phyloP scores from a whole-genome alignment of 768 basidiomycete genomes.

The Gloeostereum incarnatum region DNA sequence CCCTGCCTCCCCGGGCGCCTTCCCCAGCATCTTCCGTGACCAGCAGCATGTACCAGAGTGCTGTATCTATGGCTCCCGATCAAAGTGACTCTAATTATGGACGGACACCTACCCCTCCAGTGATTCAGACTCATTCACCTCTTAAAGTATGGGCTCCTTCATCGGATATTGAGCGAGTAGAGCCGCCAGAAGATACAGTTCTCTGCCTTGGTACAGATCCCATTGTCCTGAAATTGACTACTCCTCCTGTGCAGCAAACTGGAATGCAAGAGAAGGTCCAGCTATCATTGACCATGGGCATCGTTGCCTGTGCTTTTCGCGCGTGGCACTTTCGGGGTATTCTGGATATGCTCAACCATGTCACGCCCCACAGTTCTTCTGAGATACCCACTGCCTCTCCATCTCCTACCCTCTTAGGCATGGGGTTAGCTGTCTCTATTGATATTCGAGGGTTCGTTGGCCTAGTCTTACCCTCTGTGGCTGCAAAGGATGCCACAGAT shows the following conservation, averaged over 20 bases:
- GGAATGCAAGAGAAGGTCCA: conserved; percentile 21
- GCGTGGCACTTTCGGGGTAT: conserved; percentile 49
- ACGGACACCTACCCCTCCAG: not conserved
- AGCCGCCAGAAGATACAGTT: conserved; percentile 31
- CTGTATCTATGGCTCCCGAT: conserved; percentile 30
- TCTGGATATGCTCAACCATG: conserved; percentile 27
- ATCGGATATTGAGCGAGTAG: conserved; percentile 3
- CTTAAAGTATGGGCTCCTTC: conserved; percentile 6
- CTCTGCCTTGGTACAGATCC: conserved; percentile 58
- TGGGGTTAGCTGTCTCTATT: conserved; percentile 23
- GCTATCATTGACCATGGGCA: conserved; percentile 34
- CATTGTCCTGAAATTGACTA: conserved; percentile 44
- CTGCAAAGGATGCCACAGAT: conserved; percentile 7
- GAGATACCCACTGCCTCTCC: conserved; percentile 9
- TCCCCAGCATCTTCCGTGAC: conserved; percentile 39
- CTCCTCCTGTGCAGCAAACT: conserved; percentile 21
- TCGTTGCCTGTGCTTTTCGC: conserved; percentile 44
- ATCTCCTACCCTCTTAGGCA: conserved; percentile 11
- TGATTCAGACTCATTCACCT: not conserved
- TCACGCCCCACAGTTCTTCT: conserved; percentile 14
- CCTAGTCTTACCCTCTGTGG: conserved; percentile 30
- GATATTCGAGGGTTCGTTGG: conserved; percentile 36
- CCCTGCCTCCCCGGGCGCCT: conserved; percentile 37
- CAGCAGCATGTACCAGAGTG: conserved; percentile 76
- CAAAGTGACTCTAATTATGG: not conserved